Base-by-base conservation (phyloP, 495 filamentous ascomycete genomes). In the Jackrogersella minutella region DNA sequence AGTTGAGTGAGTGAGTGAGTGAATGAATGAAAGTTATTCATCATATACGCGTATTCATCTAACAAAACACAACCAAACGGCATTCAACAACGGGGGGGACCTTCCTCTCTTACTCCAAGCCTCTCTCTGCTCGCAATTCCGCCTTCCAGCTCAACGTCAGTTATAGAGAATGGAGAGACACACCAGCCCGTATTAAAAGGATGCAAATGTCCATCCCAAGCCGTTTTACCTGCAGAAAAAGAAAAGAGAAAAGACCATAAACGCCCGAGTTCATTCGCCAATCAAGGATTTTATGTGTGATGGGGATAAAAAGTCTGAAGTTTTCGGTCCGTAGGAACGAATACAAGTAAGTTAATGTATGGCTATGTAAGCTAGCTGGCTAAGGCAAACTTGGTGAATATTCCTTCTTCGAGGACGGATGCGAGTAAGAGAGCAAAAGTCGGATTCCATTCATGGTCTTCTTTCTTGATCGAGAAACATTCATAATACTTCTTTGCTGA, bases 21-120 rank as follows among this genome's bases (percentile, higher is more conserved):
- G n/a, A n/a, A n/a, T n/a, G n/a, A n/a, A n/a, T n/a, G n/a, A n/a
- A n/a, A n/a, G n/a, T n/a, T 62, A 74, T 72, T 74, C 66, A 72
- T 74, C 72, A 72, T 74, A 72, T 72, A 55, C 66, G 56, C 67
- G 64, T 72, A 69, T 62, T 69, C 55, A 57, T 69, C 66, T 69
- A 44, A 64, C n/a, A n/a, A n/a, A 56, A 43, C 49, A 50, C 39
- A 54, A 50, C 16, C 54, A 26, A 52, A 5, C 14, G 39, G 22
- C 26, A 44, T 30, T 30, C 57, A 66, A 50, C 47, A 54, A 54
- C 59, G 30, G 14, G 33, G 30, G 14, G 33, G 53, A 52, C 21
- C 58, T 37, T 24, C 55, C 43, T 61, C 49, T 41, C n/a, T 9
- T 69, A 69, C 66, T 60, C 66, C 66, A 64, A 60, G 61, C 52